These are phyloP conservation scores for Rhododendron mucronatum DNA, from an alignment of 148 eudicot species.

Conservation along the genomic window DNA sequence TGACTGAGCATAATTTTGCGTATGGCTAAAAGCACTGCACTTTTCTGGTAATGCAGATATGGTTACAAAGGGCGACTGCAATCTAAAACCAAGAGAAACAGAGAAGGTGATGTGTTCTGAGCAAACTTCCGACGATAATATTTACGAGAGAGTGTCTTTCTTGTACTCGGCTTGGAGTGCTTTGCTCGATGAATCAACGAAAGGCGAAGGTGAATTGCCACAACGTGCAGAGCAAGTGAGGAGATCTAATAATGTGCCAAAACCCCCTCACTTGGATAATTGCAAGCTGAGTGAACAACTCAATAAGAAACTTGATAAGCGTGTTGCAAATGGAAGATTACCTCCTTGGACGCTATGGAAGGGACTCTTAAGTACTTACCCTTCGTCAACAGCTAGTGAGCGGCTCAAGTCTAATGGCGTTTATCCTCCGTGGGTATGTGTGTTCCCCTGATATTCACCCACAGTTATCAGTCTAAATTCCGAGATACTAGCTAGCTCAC, in stretches of 20 bases:
- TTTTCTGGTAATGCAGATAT: constrained; percentile 17
- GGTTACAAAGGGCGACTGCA: constrained; percentile 31
- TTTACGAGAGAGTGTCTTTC: constrained; percentile 32
- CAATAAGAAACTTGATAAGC: constrained; percentile 62
- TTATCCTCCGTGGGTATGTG: constrained; percentile 81
- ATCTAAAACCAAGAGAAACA: constrained; percentile 14
- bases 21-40: background rate
- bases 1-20: background rate
- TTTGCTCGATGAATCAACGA: constrained; percentile 27
- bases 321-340: constrained; percentile 33
- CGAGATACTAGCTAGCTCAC: no score
- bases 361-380: constrained; percentile 54
- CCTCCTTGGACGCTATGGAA: constrained; percentile 96
- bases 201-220: constrained; percentile 10
- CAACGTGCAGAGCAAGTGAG: constrained; percentile 2
- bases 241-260: constrained; percentile 37
- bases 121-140: constrained; percentile 1
- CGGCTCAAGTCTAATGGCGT: constrained; percentile 54
- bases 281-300: constrained; percentile 45
- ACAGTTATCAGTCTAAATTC: no score
- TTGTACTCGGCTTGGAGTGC: constrained; percentile 63
- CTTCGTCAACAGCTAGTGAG: constrained; percentile 28
- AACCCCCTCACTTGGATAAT: constrained; percentile 81
- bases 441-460: background rate
- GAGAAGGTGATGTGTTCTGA: constrained; percentile 21